Conservation (phyloP, 768 basidiomycete genomes). For the Rhodotorula graminis region DNA sequence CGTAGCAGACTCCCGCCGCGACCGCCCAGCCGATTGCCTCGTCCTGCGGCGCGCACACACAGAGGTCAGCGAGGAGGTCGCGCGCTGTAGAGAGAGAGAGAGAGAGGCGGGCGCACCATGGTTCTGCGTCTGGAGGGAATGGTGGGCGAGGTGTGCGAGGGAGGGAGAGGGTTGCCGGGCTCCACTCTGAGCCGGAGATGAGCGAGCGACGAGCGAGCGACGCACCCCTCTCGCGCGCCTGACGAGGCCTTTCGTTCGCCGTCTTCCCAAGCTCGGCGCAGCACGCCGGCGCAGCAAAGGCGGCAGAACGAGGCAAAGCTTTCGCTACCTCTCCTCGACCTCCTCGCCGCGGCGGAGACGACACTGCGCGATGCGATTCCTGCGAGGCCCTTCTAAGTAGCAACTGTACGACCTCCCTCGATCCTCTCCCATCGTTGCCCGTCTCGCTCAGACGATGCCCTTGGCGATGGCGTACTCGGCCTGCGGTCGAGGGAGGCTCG, state of each 20-base stretch:
- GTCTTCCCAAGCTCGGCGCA: too few species aligned
- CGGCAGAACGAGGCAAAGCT: too few species aligned
- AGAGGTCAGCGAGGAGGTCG: neutral
- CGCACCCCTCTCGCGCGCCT: too few species aligned
- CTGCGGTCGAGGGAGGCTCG: neutral
- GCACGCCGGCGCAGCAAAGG: too few species aligned
- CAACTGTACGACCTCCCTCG: too few species aligned
- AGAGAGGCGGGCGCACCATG: neutral
- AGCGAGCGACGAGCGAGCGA: too few species aligned
- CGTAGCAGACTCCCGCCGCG: conserved; percentile 17
- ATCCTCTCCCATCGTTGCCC: neutral
- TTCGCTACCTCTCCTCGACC: too few species aligned
- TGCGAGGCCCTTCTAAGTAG: too few species aligned
- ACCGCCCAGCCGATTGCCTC: conserved; percentile 25
- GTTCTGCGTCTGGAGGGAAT: neutral
- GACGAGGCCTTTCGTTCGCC: too few species aligned
- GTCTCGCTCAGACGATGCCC: conserved; percentile 21
- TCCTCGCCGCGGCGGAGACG: too few species aligned
- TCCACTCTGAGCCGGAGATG: too few species aligned
- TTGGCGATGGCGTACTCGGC: conserved; percentile 41
- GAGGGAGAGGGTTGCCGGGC: neutral
- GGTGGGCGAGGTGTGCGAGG: neutral
- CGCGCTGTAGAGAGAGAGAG: neutral
- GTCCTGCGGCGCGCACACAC: neutral
- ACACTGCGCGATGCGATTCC: too few species aligned